Evolutionary conservation across 495 filamentous ascomycete species (phyloP).

Genomic region (Hyphodiscus hymeniophilus): DNA sequence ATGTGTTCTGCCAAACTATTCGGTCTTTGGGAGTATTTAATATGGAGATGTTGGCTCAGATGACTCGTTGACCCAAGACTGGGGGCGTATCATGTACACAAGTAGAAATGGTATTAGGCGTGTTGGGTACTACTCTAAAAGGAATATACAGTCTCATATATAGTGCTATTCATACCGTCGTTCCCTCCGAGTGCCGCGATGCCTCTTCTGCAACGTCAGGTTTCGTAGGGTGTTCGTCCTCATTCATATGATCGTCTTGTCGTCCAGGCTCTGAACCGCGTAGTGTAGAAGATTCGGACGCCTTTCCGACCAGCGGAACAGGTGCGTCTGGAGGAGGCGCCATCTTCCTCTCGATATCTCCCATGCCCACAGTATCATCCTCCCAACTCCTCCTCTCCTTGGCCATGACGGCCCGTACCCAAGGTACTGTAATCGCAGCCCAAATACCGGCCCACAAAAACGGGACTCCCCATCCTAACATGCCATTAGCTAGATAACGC

Average conservation of each 20-base stretch:
- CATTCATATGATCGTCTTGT: not conserved
- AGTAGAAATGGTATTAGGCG: no score
- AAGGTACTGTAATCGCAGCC: slow-evolving; percentile 3
- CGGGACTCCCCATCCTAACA: slow-evolving; percentile 4
- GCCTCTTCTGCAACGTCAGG: not conserved
- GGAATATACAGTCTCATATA: not conserved
- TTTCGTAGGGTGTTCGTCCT: not conserved
- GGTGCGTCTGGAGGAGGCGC: no score
- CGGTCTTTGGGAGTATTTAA: no score
- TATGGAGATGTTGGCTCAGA: no score
- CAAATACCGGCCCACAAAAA: slow-evolving; percentile 17
- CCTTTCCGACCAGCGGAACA: not conserved
- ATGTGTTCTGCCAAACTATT: no score
- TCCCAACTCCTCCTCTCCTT: no score
- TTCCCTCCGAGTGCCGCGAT: not conserved
- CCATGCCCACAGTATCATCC: no score
- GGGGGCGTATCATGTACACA: no score
- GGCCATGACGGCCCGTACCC: slow-evolving; percentile 1
- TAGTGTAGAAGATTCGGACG: not conserved
- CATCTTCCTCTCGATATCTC: no score
- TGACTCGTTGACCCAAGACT: no score
- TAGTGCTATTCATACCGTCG: not conserved
- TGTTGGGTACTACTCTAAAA: not conserved
- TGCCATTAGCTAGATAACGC: not conserved
- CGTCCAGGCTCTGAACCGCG: not conserved